Evolutionary conservation across 345 rosid species (phyloP), one percentile per base, ranked within the genome.

Genomic region (Corymbia maculata): DNA sequence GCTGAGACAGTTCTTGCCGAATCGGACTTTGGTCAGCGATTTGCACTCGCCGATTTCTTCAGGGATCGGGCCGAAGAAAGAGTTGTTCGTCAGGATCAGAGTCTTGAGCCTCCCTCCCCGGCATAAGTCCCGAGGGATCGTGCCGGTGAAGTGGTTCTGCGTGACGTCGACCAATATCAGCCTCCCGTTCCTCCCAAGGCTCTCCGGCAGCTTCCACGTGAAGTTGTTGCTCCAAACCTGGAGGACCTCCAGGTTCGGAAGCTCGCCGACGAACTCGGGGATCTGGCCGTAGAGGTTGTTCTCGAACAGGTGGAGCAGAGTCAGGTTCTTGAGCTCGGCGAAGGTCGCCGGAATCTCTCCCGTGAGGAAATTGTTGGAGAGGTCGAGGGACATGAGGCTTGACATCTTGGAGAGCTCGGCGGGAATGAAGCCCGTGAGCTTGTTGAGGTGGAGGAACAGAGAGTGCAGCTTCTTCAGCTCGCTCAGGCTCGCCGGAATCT

Each of bases 271-370:
- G 84, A 93, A 93, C 1, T 92, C 91, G 2, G 99, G 99, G 64
- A 97, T 92, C 51, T 88, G 91, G 30, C 99, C 99, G 89, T 88
- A 51, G 68, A 97, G 88, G 21, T 94, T 90, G 92, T 97, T 97
- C n/a, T 89, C 89, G 89, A 96, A 97, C 85, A 96, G 89, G 87
- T 95, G 91, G 86, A 97, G 87, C 7, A 97, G 94, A 9, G 94
- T 94, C 53, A 95, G 59, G 86, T 91, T 93, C 55, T 88, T 91
- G 75, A 95, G 91, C 49, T 89, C 61, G 4, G 92, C 85, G 90
- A 95, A 96, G 85, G 93, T 92, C 87, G 87, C 92, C 0, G 99
- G 99, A 75, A 97, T 94, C 88, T 95, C 98, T 36, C 99, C 99
- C 44, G 92, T 92, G 50, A 97, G 90, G 50, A 70, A 88, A 66